Evolutionary conservation across 306 rosid species (phyloP).

Genomic region (Luffa aegyptiaca): DNA sequence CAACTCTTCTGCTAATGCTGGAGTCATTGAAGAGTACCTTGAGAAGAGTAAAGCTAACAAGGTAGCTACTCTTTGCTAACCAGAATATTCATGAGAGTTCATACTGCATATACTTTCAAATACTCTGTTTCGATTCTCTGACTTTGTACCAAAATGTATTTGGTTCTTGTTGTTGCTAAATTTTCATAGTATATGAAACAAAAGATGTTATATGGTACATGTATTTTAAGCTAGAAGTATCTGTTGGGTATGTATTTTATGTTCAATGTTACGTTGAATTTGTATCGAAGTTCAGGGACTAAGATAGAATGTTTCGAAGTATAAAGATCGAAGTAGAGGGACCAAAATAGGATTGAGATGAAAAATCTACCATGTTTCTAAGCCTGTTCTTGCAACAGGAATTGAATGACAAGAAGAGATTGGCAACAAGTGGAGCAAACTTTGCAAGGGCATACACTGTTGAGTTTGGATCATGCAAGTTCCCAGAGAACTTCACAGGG

Average conservation of each 20-base stretch:
- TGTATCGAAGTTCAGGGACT: not conserved
- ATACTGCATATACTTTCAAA: not conserved
- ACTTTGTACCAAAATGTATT: not conserved
- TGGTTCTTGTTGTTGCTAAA: not conserved
- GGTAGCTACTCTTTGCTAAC: slow-evolving; percentile 23
- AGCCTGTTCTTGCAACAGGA: slow-evolving; percentile 32
- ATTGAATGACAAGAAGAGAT: slow-evolving; percentile 88
- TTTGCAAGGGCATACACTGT: slow-evolving; percentile 96
- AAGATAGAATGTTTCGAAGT: not conserved
- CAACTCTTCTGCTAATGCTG: slow-evolving; percentile 54
- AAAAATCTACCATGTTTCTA: not conserved
- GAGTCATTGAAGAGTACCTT: slow-evolving; percentile 75
- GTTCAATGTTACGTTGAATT: too few species aligned
- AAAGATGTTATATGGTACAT: not conserved
- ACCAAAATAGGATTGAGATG: not conserved
- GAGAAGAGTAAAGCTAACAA: slow-evolving; percentile 87
- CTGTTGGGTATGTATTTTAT: too few species aligned
- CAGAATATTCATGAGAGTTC: not conserved
- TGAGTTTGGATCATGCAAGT: slow-evolving; percentile 88
- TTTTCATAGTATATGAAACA: not conserved
- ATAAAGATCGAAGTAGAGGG: not conserved
- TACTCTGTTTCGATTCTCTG: not conserved
- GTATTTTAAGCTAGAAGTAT: not conserved
- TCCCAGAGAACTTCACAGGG: slow-evolving; percentile 99
- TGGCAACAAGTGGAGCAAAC: slow-evolving; percentile 91